Base-by-base conservation (phyloP, 768 basidiomycete species). In the Calvatia gigantea region DNA sequence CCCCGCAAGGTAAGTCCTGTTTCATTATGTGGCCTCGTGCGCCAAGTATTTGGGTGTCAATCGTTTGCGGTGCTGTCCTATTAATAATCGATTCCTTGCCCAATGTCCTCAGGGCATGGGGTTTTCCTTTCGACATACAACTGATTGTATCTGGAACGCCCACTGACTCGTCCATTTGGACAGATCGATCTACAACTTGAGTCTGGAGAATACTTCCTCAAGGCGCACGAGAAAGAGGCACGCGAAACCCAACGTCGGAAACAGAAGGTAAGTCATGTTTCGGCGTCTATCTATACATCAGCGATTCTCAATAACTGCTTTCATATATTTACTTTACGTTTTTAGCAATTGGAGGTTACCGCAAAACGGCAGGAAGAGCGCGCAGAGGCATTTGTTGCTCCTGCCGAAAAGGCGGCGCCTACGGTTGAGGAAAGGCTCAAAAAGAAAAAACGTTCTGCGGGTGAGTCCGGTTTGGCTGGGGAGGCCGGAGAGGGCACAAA, bases 201-300 rank as follows among this genome's bases (percentile, higher is more conserved):
- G 67, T 90, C 89, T 2, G 97, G 97, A 73, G 97, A 98, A 66
- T 98, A 98, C 68, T 99, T 98, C 79, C 87, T 99, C 74, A 97
- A 96, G 68, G 74, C 89, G 15, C 78, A 83, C 57, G 91, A 98
- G 68, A 96, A 90, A 75, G 87, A 87, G 60, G 83, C 81, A 2
- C 79, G 84, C 32, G 91, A 94, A 63, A 78, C 81, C 29, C 81
- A 80, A 54, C 78, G 81, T 65, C 75, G 88, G 67, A 86, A 84
- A 70, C 84, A 93, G 68, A 93, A 91, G 82, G 90, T 86, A 50
- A 29, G 70, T 17, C 5, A 28, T 27, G 1, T 46, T 48, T n/a
- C n/a, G 39, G 47, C n/a, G 37, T 2, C 7, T 11, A 21, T 11
- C 1, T 2, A 23, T 41, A 6, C 21, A 17, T 42, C 19, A 42